These are phyloP conservation scores for Exobasidium cylindrosporum DNA, from an alignment of 1,284 basidiomycete genomes.

Conservation along the genomic window DNA sequence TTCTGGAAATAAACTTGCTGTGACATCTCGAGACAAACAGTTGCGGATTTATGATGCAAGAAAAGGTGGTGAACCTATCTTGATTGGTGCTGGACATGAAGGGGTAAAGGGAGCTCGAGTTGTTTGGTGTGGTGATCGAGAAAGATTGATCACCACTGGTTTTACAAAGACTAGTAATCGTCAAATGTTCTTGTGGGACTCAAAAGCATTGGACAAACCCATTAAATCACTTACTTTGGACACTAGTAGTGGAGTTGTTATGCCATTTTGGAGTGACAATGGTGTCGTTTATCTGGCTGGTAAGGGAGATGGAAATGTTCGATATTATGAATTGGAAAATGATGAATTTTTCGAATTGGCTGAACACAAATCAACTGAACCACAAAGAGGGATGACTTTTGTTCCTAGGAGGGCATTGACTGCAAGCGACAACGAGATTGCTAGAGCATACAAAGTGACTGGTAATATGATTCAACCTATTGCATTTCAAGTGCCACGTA, in stretches of 20 bases:
- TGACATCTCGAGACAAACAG: conserved; percentile 83
- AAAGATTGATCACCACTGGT: conserved; percentile 82
- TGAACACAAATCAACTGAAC: conserved; percentile 85
- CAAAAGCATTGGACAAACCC: conserved; percentile 31
- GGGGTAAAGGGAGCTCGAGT: conserved; percentile 91
- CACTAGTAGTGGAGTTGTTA: conserved; percentile 72
- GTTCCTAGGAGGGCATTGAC: conserved; percentile 83
- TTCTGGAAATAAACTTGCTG: conserved; percentile 69
- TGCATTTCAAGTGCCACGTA: conserved; percentile 87
- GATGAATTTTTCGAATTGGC: conserved; percentile 67
- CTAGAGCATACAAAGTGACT: conserved; percentile 86
- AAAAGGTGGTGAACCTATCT: conserved; percentile 73
- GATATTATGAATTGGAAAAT: conserved; percentile 82
- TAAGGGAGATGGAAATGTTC: conserved; percentile 57
- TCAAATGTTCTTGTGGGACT: conserved; percentile 68
- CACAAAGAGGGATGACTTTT: conserved; percentile 95
- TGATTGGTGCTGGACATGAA: conserved; percentile 78
- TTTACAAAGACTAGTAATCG: conserved; percentile 93
- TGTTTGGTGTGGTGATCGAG: conserved; percentile 83
- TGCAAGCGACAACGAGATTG: conserved; percentile 89
- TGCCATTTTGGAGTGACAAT: conserved; percentile 92
- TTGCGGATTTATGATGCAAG: conserved; percentile 85
- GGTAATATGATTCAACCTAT: conserved; percentile 77
- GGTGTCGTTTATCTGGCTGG: conserved; percentile 76
- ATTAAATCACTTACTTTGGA: conserved; percentile 42